Evolutionary conservation across 2,329 filamentous ascomycete genomes (phyloP).

Genomic region (Xylariaceae sp.): DNA sequence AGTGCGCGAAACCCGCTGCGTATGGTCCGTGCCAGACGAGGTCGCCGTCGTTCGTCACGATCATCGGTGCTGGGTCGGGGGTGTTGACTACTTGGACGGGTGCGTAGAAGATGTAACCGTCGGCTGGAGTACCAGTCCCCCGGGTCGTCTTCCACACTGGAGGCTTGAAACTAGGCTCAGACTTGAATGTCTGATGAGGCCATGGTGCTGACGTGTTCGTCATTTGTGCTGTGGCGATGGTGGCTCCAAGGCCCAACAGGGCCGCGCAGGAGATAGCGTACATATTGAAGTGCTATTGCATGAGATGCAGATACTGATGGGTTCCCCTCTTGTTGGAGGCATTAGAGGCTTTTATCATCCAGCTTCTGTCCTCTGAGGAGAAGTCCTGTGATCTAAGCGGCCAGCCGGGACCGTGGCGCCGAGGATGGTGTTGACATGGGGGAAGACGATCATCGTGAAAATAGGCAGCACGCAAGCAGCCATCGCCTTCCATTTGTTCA

Average conservation of each 20-base stretch:
- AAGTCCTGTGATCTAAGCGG: too few species aligned
- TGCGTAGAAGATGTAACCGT: not conserved
- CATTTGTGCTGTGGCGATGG: not conserved
- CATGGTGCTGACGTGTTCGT: not conserved
- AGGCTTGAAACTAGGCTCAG: not conserved
- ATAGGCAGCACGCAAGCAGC: too few species aligned
- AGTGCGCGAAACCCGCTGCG: constrained; percentile 23
- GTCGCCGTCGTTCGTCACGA: constrained; percentile 19
- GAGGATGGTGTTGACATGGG: too few species aligned
- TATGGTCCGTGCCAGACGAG: constrained; percentile 27
- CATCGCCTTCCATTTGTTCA: too few species aligned
- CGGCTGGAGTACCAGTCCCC: not conserved
- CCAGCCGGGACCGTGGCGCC: too few species aligned
- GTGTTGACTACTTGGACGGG: not conserved
- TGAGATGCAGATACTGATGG: too few species aligned
- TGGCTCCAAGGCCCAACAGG: not conserved
- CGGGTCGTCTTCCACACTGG: not conserved
- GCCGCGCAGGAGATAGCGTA: too few species aligned
- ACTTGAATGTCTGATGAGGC: not conserved
- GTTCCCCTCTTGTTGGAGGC: too few species aligned
- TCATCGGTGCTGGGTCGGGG: not conserved
- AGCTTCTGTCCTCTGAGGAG: too few species aligned
- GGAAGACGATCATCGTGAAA: too few species aligned
- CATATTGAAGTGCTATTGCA: too few species aligned
- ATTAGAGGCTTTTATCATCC: too few species aligned